phyloP scores from a whole-genome alignment of 164 flowering plant species.

The Aristolochia contorta region DNA sequence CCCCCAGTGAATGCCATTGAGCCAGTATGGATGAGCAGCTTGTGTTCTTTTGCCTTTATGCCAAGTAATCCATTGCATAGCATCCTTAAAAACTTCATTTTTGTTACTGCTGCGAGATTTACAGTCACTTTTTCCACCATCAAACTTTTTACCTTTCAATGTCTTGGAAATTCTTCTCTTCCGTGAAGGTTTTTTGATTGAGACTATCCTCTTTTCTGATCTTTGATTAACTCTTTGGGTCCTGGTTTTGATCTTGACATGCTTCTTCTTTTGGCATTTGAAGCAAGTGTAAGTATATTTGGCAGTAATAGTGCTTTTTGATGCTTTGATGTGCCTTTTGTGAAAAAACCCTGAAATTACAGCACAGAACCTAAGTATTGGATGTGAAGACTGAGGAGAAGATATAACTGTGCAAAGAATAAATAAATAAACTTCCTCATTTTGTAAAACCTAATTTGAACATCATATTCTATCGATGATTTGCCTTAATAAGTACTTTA shows the following conservation, averaged over 20 bases:
- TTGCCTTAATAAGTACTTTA: too few species aligned
- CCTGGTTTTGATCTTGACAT: slow-evolving; percentile 16
- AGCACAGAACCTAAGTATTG: neutral
- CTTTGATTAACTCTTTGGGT: slow-evolving; percentile 19
- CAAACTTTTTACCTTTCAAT: slow-evolving; percentile 23
- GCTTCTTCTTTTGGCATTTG: slow-evolving; percentile 35
- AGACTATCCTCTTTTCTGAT: slow-evolving; percentile 2
- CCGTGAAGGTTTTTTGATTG: neutral
- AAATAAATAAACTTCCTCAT: too few species aligned
- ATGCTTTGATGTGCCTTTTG: slow-evolving; percentile 58
- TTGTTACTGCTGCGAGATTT: slow-evolving; percentile 23
- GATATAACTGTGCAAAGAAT: too few species aligned
- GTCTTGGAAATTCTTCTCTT: neutral
- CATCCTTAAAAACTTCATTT: slow-evolving; percentile 2
- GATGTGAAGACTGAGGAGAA: too few species aligned
- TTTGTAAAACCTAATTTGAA: too few species aligned
- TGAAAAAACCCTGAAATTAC: slow-evolving; percentile 64
- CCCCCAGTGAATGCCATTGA: slow-evolving; percentile 62
- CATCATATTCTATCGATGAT: too few species aligned
- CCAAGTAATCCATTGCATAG: slow-evolving; percentile 14
- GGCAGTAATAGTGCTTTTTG: slow-evolving; percentile 25
- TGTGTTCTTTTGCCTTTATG: slow-evolving; percentile 44
- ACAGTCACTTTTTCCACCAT: slow-evolving; percentile 24
- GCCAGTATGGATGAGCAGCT: slow-evolving; percentile 55
- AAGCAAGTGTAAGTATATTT: slow-evolving; percentile 52